Conservation (phyloP, 768 basidiomycete species). For the Xanthoconium purpureum region DNA sequence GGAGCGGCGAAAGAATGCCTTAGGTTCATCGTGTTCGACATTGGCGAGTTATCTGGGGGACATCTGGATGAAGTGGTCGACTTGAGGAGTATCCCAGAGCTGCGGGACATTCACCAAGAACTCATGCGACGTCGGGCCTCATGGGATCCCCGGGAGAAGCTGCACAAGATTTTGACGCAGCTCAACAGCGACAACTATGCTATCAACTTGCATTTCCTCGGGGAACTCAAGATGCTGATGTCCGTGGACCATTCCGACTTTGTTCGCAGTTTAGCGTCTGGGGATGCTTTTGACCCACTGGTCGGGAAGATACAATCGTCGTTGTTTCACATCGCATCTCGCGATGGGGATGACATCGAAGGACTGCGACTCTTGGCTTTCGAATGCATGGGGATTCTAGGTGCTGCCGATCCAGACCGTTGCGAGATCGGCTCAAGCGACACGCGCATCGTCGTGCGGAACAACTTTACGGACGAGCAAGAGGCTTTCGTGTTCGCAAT, state of each 20-base stretch:
- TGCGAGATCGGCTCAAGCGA: slow-evolving; percentile 64
- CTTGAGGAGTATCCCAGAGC: slow-evolving; percentile 66
- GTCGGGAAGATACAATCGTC: slow-evolving; percentile 65
- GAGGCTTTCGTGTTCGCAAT: slow-evolving; percentile 80
- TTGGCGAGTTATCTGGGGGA: slow-evolving; percentile 49
- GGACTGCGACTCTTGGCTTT: slow-evolving; percentile 67
- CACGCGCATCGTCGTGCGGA: slow-evolving; percentile 65
- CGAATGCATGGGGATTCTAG: slow-evolving; percentile 88
- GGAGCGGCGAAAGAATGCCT: slow-evolving; percentile 57
- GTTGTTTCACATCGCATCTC: slow-evolving; percentile 65
- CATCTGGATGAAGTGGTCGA: slow-evolving; percentile 80
- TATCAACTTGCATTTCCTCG: slow-evolving; percentile 68
- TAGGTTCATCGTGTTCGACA: slow-evolving; percentile 64
- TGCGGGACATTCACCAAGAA: slow-evolving; percentile 41
- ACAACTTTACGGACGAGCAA: slow-evolving; percentile 75
- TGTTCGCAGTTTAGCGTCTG: slow-evolving; percentile 64
- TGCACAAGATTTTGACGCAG: slow-evolving; percentile 71
- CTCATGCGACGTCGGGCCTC: slow-evolving; percentile 45
- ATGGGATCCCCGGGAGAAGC: slow-evolving; percentile 51
- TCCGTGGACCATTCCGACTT: slow-evolving; percentile 45
- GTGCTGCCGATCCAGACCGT: slow-evolving; percentile 94
- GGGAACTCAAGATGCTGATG: slow-evolving; percentile 73
- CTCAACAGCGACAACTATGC: slow-evolving; percentile 75
- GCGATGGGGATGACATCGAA: slow-evolving; percentile 77
- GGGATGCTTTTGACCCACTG: slow-evolving; percentile 81